Evolutionary conservation across 441 rosid species (phyloP).

Genomic region (Biscutella laevigata): DNA sequence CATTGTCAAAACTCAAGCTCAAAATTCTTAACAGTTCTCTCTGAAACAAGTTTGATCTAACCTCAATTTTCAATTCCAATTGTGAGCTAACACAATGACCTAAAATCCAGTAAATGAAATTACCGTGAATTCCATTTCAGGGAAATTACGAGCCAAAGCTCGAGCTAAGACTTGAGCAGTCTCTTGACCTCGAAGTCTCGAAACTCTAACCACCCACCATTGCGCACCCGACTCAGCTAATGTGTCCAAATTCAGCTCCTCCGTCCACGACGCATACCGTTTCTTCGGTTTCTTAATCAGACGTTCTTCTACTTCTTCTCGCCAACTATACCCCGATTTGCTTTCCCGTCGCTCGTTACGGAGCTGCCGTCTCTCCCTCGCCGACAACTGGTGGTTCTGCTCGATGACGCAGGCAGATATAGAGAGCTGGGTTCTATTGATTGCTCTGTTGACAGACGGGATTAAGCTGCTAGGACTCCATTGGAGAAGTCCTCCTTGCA

Average conservation of each 20-base stretch:
- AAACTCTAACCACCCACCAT: constrained; percentile 67
- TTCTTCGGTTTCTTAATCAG: constrained; percentile 67
- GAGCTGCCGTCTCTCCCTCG: constrained; percentile 71
- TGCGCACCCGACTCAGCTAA: constrained; percentile 60
- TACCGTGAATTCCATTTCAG: constrained; percentile 60
- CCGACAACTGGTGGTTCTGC: constrained; percentile 37
- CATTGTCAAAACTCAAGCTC: neutral
- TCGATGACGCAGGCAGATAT: constrained; percentile 35
- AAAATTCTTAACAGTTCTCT: neutral
- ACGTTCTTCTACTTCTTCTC: constrained; percentile 69
- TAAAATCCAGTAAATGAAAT: neutral
- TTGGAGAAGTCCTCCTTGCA: constrained; percentile 49
- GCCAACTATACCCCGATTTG: constrained; percentile 54
- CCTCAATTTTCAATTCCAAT: too few species aligned
- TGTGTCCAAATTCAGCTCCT: constrained; percentile 59
- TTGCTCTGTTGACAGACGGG: constrained; percentile 20
- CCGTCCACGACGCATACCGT: constrained; percentile 42
- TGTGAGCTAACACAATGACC: too few species aligned
- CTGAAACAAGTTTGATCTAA: neutral
- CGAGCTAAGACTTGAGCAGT: constrained; percentile 57
- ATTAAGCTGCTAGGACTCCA: constrained; percentile 43
- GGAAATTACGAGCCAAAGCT: constrained; percentile 39
- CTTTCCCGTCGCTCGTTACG: constrained; percentile 64
- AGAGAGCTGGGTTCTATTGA: constrained; percentile 14
- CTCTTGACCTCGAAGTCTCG: constrained; percentile 46